Evolutionary conservation across 2,329 filamentous ascomycete genomes (phyloP), one percentile per base, ranked within the genome.

Genomic region (Cordyceps farinosa): DNA sequence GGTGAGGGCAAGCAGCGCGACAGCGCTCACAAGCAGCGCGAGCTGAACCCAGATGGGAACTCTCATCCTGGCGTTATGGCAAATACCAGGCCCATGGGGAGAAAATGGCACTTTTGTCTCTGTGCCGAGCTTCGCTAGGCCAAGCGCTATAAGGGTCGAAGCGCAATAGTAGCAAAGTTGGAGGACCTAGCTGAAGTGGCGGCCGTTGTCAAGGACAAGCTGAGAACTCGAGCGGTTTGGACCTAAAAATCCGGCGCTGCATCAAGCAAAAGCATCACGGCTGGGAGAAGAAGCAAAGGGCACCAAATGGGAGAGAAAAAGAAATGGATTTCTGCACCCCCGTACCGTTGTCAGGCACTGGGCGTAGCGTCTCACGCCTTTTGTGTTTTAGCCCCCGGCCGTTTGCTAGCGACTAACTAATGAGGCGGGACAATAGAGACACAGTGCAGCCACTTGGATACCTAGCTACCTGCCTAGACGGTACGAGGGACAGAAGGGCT

Each of bases 1-100:
- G 62, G 89, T 86, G 66, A 97, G 84, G 61, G 89, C 88, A 63
- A 90, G 78, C 63, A 96, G 83, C 55, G 91, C 87, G 65, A 90
- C 86, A 65, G 91, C 72, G 67, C 95, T 80, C 70, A 97, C 91
- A 67, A 97, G 82, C 74, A 88, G 82, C 68, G 87, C 91, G 70
- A 97, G 83, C 84, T 97, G 93, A 78, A 93, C 88, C 69, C 92
- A 86, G 71, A 97, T 97, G 64, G 90, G 89, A 74, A 97, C 86
- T 75, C 92, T 87, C 91, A 97, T 94, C 64, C 62, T 74, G 64
- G 38, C 15, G 29, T 32, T 50, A 15, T 50, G 13, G 47, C 13
- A 15, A 2, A 13, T 40, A 40, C 38, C 15, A 40, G 22, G 13
- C 5, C 29, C 29, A 29, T 27, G 45, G 27, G 22, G 5, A 17